phyloP scores from a whole-genome alignment of 169 alveolate genomes.

The Amoebophrya sp. region DNA sequence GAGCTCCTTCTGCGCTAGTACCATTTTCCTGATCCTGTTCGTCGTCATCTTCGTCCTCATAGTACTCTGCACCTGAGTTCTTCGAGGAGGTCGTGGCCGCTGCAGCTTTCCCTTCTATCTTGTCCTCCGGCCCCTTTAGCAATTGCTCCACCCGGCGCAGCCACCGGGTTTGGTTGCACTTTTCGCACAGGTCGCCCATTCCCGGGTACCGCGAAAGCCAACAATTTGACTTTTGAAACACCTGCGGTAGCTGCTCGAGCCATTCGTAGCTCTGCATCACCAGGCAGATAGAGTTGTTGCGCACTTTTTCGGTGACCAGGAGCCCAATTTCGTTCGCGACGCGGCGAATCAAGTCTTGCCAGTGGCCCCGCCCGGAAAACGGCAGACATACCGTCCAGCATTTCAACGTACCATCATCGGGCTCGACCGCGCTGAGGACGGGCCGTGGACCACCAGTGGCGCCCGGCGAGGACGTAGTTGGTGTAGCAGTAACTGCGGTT shows the following conservation, averaged over 20 bases:
- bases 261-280: slow-evolving; percentile 12
- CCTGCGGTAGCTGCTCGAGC: background rate
- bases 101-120: no score
- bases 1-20: no score
- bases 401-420: background rate
- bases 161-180: background rate
- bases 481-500: no score
- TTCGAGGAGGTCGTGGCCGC: background rate
- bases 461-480: no score
- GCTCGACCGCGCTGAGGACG: no score
- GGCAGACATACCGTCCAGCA: background rate
- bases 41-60: no score
- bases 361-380: background rate
- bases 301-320: background rate
- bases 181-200: background rate
- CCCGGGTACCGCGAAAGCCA: background rate
- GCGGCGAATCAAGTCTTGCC: background rate
- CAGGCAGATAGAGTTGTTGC: background rate
- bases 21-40: no score
- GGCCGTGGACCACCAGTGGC: no score
- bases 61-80: no score
- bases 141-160: background rate
- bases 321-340: background rate
- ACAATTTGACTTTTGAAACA: background rate
- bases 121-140: no score